Base-by-base conservation (phyloP, 257 asterid genomes). In the Prunella vulgaris region DNA sequence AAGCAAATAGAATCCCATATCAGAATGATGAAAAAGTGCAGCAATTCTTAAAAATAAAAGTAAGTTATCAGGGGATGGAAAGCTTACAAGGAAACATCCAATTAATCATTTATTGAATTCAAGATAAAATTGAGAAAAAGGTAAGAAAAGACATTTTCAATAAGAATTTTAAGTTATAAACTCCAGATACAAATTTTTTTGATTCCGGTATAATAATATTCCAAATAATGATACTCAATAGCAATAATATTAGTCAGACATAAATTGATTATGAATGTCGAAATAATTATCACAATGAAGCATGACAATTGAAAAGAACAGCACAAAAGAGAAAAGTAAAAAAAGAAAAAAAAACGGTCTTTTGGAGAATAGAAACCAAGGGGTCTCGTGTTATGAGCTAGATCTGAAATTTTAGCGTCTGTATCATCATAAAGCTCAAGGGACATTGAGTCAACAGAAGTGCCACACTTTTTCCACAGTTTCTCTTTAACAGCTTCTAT, bases 401-500 rank as follows among this genome's bases (percentile, higher is more conserved):
- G 73, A 78, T 78, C 90, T 1, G 90, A 63, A 74, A 88, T 73
- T 81, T 93, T 93, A 44, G 84, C 73, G 14, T 90, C 86, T 0
- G 82, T 69, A 21, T 87, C 97, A 73, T 93, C 96, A 65, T 85
- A 93, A 69, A 90, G 97, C 86, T 90, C 89, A n/a, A 93, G 87
- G 74, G 69, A 27, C 98, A 93, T 90, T 25, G 97, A 87, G 69
- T 77, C 73, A 37, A 93, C 94, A 57, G 94, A 87, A 74, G 98
- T 90, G 12, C 98, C 98, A 78, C 97, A 85, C 80, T 84, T 93
- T 76, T 74, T 90, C 98, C 98, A 90, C 73, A 90, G 61, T 86
- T 88, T 93, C 63, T 93, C 98, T 78, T 93, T 93, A 2, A 87
- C 87, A 66, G 96, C 89, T 81, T 88, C 97, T 58, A 93, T 83